Percentiles rank a stretch among this genome's conserved stretches.
Evolutionary conservation across 495 filamentous ascomycete species (phyloP).

Genomic region (Massariosphaeria phaeospora): DNA sequence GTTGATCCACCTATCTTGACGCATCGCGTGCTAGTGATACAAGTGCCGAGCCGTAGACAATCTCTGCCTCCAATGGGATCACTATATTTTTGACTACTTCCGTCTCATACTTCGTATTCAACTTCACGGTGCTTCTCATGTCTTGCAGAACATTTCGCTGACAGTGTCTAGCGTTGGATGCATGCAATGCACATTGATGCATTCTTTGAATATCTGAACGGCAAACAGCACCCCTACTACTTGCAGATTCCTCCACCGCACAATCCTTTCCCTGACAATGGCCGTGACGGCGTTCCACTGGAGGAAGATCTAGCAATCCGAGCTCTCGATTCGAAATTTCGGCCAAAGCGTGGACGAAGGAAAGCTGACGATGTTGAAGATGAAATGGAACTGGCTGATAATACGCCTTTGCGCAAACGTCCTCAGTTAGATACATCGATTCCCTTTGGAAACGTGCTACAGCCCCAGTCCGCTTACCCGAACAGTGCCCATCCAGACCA

Average conservation of each 20-base stretch:
- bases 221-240: constrained; percentile 77
- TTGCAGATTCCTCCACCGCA: constrained; percentile 66
- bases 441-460: constrained; percentile 53
- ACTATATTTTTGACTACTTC: not conserved
- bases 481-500: constrained; percentile 50
- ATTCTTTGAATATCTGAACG: constrained; percentile 87
- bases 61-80: not conserved
- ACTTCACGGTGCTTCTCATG: not conserved
- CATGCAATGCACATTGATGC: constrained; percentile 96
- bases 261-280: constrained; percentile 58
- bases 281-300: constrained; percentile 77
- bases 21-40: too few species aligned
- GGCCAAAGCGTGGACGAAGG: constrained; percentile 82
- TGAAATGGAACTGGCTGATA: constrained; percentile 47
- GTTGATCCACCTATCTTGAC: too few species aligned
- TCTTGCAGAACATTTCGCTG: constrained; percentile 4
- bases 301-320: constrained; percentile 92
- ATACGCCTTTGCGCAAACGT: constrained; percentile 51
- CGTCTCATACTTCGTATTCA: not conserved
- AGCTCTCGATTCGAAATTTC: constrained; percentile 81
- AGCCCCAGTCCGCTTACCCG: constrained; percentile 57
- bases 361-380: constrained; percentile 72
- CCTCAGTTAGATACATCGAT: constrained; percentile 65
- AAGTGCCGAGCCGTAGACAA: not conserved
- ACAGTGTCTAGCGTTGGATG: constrained; percentile 75